Evolutionary conservation across 2,329 filamentous ascomycete species (phyloP).

Genomic region (Periconia sp.): DNA sequence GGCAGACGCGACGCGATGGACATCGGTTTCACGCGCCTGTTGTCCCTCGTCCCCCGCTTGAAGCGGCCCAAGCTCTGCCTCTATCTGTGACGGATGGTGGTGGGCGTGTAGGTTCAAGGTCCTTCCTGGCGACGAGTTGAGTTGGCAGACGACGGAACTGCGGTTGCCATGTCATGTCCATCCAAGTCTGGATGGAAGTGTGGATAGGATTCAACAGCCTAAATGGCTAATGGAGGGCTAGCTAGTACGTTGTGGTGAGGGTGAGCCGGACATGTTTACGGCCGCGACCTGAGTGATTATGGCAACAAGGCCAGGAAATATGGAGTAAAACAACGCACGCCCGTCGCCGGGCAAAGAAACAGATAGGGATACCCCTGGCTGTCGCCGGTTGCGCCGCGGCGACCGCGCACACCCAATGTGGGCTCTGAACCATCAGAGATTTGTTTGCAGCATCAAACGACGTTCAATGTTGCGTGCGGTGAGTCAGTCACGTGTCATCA

Average conservation of each 20-base stretch:
- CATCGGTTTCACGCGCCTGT: background rate
- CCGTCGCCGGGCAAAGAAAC: no score
- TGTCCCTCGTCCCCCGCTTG: background rate
- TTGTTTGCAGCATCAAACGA: background rate
- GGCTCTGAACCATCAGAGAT: background rate
- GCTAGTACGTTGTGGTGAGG: slow-evolving; percentile 23
- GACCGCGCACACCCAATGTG: no score
- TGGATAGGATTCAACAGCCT: slow-evolving; percentile 22
- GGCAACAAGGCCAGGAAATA: background rate
- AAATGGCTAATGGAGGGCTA: slow-evolving; percentile 33
- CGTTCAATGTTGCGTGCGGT: no score
- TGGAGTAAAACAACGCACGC: no score
- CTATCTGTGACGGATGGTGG: background rate
- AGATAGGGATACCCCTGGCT: no score
- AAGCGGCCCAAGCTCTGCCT: background rate
- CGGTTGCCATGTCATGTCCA: slow-evolving; percentile 18
- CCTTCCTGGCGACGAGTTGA: background rate
- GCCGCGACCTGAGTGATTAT: slow-evolving; percentile 8
- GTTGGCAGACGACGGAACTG: slow-evolving; percentile 8
- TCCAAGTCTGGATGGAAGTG: slow-evolving; percentile 15
- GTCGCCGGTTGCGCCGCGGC: no score
- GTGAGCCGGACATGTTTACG: slow-evolving; percentile 15
- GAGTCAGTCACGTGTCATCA: background rate
- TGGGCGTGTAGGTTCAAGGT: background rate
- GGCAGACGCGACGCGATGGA: background rate